Evolutionary conservation across 441 rosid genomes (phyloP).

Genomic region (Gossypium davidsonii): DNA sequence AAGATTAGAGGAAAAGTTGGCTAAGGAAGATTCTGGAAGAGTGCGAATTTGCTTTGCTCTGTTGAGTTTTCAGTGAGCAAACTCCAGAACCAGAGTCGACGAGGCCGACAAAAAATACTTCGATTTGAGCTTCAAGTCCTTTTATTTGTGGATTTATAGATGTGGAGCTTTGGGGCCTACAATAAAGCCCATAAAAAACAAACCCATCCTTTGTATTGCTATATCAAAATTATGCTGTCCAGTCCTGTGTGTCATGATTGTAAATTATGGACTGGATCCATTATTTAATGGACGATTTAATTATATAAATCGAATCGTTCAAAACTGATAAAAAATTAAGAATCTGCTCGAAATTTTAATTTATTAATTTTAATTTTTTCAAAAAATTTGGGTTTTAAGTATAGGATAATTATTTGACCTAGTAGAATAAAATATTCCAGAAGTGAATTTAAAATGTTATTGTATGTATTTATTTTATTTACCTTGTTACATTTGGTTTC

Average conservation of each 20-base stretch:
- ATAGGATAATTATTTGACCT: too few species aligned
- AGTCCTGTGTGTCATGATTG: neutral
- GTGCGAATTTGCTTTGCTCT: neutral
- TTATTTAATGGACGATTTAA: too few species aligned
- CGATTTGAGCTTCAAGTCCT: neutral
- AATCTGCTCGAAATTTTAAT: too few species aligned
- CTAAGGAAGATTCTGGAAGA: constrained; percentile 23
- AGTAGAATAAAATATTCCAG: too few species aligned
- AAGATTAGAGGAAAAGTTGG: neutral
- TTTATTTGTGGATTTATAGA: neutral
- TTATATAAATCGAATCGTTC: too few species aligned
- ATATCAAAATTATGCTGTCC: neutral
- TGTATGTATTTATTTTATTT: too few species aligned
- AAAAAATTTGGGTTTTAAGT: too few species aligned
- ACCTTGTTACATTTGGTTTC: too few species aligned
- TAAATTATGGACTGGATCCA: too few species aligned
- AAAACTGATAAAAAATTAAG: too few species aligned
- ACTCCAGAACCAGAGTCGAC: neutral
- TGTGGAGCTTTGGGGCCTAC: neutral
- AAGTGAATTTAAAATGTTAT: too few species aligned
- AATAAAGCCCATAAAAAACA: neutral
- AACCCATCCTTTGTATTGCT: neutral
- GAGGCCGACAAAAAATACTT: neutral
- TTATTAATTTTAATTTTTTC: too few species aligned
- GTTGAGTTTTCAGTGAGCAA: neutral